Evolutionary conservation across 441 rosid genomes (phyloP).

Genomic region (Mallotus japonicus): DNA sequence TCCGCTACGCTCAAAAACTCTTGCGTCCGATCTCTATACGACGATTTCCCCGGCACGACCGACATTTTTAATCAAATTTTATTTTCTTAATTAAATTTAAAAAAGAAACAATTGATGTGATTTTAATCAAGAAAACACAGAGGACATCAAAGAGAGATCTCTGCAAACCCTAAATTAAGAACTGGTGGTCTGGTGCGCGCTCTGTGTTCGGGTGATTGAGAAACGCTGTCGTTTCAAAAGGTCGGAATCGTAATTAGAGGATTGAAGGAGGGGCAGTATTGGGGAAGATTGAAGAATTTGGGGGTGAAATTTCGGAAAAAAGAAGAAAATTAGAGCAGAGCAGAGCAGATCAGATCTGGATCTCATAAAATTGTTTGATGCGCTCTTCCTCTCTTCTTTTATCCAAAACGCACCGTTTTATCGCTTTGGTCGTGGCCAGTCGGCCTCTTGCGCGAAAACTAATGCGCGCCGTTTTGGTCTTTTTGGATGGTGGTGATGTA

Average conservation of each 20-base stretch:
- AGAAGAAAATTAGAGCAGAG: neutral
- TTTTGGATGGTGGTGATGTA: neutral
- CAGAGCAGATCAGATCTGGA: constrained; percentile 11
- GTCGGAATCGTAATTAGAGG: constrained; percentile 5
- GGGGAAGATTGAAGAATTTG: neutral
- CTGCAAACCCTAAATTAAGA: constrained; percentile 18
- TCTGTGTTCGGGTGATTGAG: neutral
- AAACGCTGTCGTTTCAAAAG: neutral
- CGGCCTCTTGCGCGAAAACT: neutral
- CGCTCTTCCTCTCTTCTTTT: neutral
- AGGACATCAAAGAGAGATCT: neutral
- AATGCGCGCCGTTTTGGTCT: neutral
- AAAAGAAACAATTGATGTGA: too few relatives aligned
- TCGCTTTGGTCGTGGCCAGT: too few relatives aligned
- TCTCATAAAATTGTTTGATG: neutral
- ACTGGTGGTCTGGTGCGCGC: neutral
- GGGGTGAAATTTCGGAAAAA: too few relatives aligned
- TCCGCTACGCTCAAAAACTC: constrained; percentile 39
- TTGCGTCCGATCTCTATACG: constrained; percentile 37
- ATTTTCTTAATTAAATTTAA: too few relatives aligned
- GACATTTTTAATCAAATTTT: constrained; percentile 6
- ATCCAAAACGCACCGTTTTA: constrained; percentile 17
- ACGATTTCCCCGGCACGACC: constrained; percentile 26
- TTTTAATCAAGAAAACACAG: too few relatives aligned
- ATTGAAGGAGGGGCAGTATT: neutral